These are phyloP conservation scores for Lippia alba DNA, from an alignment of 305 asterid genomes.

Conservation along the genomic window DNA sequence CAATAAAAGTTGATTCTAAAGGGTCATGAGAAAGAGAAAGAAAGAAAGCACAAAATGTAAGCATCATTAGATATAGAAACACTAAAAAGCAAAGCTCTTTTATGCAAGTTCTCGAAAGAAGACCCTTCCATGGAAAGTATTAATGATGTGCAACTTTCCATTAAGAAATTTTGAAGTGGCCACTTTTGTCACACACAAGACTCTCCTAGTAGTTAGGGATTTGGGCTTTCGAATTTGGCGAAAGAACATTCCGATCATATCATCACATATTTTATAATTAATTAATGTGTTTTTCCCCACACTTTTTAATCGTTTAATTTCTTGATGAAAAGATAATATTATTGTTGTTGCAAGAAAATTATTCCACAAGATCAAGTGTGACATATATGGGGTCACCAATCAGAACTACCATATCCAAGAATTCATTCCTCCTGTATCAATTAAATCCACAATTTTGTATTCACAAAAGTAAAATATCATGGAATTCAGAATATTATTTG, in stretches of 20 bases:
- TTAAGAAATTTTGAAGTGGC: slow-evolving; percentile 50
- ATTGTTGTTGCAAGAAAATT: slow-evolving; percentile 21
- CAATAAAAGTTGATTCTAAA: slow-evolving; percentile 63
- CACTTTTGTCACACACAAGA: slow-evolving; percentile 69
- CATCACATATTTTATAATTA: slow-evolving; percentile 13
- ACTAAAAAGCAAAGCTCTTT: slow-evolving; percentile 50
- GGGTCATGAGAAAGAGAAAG: background rate
- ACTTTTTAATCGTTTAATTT: slow-evolving; percentile 38
- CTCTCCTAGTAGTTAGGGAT: slow-evolving; percentile 69
- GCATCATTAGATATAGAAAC: slow-evolving; percentile 45
- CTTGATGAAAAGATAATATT: slow-evolving; percentile 21
- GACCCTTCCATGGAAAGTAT: slow-evolving; percentile 60
- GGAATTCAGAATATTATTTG: background rate
- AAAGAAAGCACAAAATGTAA: slow-evolving; percentile 33
- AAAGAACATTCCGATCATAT: slow-evolving; percentile 36
- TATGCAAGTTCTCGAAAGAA: slow-evolving; percentile 46
- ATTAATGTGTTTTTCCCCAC: slow-evolving; percentile 22
- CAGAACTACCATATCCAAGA: slow-evolving; percentile 32
- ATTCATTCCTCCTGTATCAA: slow-evolving; percentile 23
- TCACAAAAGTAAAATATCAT: slow-evolving; percentile 12
- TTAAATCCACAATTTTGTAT: slow-evolving; percentile 21
- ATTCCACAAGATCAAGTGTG: slow-evolving; percentile 30
- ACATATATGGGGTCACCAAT: slow-evolving; percentile 38
- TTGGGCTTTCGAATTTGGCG: slow-evolving; percentile 38
- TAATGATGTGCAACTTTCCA: slow-evolving; percentile 69